These are phyloP conservation scores for Magnolia sinica DNA, from an alignment of 164 flowering plant genomes.

Conservation along the genomic window DNA sequence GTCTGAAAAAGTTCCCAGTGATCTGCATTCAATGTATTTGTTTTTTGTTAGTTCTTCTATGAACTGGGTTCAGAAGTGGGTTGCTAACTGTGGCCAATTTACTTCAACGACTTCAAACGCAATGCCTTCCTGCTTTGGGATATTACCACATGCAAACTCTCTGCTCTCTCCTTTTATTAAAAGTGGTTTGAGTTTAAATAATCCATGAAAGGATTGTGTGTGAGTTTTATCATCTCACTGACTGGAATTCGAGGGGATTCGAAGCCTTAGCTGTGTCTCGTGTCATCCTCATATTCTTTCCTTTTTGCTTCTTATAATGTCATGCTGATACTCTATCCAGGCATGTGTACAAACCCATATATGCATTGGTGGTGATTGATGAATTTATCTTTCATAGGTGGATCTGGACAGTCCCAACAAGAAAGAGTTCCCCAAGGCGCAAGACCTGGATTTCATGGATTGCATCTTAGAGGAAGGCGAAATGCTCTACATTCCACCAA, in stretches of 20 bases:
- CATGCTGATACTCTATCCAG: neutral
- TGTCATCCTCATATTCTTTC: neutral
- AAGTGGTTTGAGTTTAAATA: neutral
- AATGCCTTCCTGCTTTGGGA: no score
- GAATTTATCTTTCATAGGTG: constrained; percentile 45
- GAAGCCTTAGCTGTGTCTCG: neutral
- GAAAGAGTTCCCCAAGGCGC: constrained; percentile 45
- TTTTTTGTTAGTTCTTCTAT: no score
- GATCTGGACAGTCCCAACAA: constrained; percentile 78
- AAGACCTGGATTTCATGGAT: constrained; percentile 71
- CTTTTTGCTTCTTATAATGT: neutral
- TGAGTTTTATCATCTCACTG: no score
- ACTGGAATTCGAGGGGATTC: no score
- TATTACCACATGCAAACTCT: no score
- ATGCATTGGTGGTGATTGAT: neutral
- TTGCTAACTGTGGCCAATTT: no score
- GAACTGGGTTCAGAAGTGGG: no score
- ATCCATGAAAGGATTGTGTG: neutral
- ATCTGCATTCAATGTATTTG: no score
- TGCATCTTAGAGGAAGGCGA: constrained; percentile 93
- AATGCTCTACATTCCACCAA: constrained; percentile 97
- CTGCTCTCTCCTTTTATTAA: no score
- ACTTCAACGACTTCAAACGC: no score
- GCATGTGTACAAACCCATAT: neutral
- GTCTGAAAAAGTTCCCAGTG: no score